Conservation (phyloP, 2,329 filamentous ascomycete species). For the Phaeosphaeriaceae sp. region DNA sequence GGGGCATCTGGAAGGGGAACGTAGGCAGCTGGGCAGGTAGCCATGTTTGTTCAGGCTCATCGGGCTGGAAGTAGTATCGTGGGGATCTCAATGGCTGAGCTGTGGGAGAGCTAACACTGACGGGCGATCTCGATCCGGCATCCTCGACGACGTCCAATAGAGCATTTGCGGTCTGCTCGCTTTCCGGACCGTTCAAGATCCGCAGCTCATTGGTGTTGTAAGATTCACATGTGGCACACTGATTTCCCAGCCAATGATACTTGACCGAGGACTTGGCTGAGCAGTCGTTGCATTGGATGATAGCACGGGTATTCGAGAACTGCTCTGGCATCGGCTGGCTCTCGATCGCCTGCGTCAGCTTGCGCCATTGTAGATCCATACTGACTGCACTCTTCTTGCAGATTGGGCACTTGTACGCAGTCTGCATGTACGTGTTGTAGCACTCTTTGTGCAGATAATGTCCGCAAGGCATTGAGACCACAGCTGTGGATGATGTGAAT, state of each 20-base stretch:
- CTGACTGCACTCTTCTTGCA: slow-evolving; percentile 97
- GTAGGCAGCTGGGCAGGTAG: slow-evolving; percentile 45
- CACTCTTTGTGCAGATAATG: slow-evolving; percentile 94
- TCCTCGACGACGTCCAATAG: slow-evolving; percentile 39
- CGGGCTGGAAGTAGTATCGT: slow-evolving; percentile 47
- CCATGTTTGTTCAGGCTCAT: slow-evolving; percentile 47
- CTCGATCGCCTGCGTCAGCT: slow-evolving; percentile 85
- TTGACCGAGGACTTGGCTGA: slow-evolving; percentile 82
- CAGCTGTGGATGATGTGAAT: slow-evolving; percentile 86
- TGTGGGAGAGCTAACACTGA: slow-evolving; percentile 41
- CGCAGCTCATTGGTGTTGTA: slow-evolving; percentile 61
- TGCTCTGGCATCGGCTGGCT: slow-evolving; percentile 90
- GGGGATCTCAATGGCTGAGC: slow-evolving; percentile 42
- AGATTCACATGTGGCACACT: slow-evolving; percentile 71
- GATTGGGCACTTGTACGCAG: slow-evolving; percentile 93
- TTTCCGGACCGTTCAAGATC: slow-evolving; percentile 49
- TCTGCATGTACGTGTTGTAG: slow-evolving; percentile 85
- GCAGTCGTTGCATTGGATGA: slow-evolving; percentile 95
- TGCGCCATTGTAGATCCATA: slow-evolving; percentile 95
- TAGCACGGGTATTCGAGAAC: slow-evolving; percentile 78
- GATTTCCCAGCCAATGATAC: slow-evolving; percentile 94
- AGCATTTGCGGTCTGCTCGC: slow-evolving; percentile 43
- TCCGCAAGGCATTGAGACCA: slow-evolving; percentile 94
- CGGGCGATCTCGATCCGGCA: slow-evolving; percentile 34
- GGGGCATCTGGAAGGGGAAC: slow-evolving; percentile 47